Percentiles rank a stretch among this genome's conserved stretches.
phyloP scores from a whole-genome alignment of 176 grass and related monocot genomes.

The Musa schizocarpa region DNA sequence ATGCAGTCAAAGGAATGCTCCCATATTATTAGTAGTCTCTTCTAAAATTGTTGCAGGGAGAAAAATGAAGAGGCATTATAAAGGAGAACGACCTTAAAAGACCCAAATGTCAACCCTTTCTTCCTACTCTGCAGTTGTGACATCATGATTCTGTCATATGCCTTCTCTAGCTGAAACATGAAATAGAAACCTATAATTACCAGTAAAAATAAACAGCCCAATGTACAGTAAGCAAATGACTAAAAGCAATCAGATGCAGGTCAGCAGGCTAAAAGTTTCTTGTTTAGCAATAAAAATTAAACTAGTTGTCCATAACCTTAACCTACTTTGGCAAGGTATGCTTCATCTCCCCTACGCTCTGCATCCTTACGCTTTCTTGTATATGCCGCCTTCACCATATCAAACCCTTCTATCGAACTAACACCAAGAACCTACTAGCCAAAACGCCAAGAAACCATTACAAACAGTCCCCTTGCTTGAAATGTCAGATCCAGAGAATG shows the following conservation, averaged over 20 bases:
- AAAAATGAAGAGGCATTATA: not conserved
- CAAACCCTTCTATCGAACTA: conserved; percentile 63
- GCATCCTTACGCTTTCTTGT: conserved; percentile 82
- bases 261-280: not conserved
- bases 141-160: conserved; percentile 96
- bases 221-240: too few species aligned
- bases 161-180: conserved; percentile 63
- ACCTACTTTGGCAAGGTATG: conserved; percentile 54
- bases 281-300: not conserved
- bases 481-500: not conserved
- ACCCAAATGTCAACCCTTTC: conserved; percentile 71
- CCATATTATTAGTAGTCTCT: not conserved
- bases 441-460: not conserved
- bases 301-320: not conserved
- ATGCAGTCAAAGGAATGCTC: not conserved
- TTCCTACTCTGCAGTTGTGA: conserved; percentile 79
- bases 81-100: conserved; percentile 46
- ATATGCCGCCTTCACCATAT: conserved; percentile 77
- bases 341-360: conserved; percentile 68
- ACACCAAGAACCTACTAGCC: conserved; percentile 65
- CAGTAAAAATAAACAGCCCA: too few species aligned
- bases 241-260: too few species aligned
- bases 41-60: not conserved
- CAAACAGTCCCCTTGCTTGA: not conserved
- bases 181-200: not conserved